Conservation (phyloP, 495 filamentous ascomycete genomes). For the Astrothelium subdiscretum region DNA sequence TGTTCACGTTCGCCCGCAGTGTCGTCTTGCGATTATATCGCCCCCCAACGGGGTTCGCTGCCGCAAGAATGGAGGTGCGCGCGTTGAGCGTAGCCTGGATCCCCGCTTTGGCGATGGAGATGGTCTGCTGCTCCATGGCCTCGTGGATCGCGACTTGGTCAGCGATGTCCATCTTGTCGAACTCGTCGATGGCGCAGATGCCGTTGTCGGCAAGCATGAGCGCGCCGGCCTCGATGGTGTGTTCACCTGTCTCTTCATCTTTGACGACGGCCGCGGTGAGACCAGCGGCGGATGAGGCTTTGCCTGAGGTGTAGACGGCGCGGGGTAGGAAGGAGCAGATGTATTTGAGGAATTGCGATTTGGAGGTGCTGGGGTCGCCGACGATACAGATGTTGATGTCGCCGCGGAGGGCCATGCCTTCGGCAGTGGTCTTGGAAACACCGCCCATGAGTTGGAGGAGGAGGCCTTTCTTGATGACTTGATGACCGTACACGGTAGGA, state of each 20-base stretch:
- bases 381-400: slow-evolving; percentile 99
- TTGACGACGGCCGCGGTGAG: slow-evolving; percentile 95
- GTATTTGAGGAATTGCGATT: slow-evolving; percentile 98
- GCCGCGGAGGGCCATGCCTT: slow-evolving; percentile 87
- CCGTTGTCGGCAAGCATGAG: slow-evolving; percentile 97
- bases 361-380: slow-evolving; percentile 94
- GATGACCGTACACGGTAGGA: slow-evolving; percentile 93
- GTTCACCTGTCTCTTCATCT: slow-evolving; percentile 95
- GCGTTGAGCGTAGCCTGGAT: slow-evolving; percentile 98
- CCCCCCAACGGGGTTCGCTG: slow-evolving; percentile 91
- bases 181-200: slow-evolving; percentile 97
- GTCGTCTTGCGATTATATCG: slow-evolving; percentile 95
- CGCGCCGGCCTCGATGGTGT: slow-evolving; percentile 96
- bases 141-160: slow-evolving; percentile 99
- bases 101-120: slow-evolving; percentile 96
- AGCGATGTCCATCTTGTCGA: slow-evolving; percentile 98
- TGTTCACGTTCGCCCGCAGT: slow-evolving; percentile 89
- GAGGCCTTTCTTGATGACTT: slow-evolving; percentile 94
- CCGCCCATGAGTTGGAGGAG: slow-evolving; percentile 88
- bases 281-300: slow-evolving; percentile 95
- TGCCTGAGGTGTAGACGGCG: slow-evolving; percentile 94
- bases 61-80: slow-evolving; percentile 85
- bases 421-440: slow-evolving; percentile 77
- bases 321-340: slow-evolving; percentile 91
- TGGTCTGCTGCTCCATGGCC: slow-evolving; percentile 99